Base-by-base conservation (phyloP, 257 asterid species). In the Nicotiana attenuata region DNA sequence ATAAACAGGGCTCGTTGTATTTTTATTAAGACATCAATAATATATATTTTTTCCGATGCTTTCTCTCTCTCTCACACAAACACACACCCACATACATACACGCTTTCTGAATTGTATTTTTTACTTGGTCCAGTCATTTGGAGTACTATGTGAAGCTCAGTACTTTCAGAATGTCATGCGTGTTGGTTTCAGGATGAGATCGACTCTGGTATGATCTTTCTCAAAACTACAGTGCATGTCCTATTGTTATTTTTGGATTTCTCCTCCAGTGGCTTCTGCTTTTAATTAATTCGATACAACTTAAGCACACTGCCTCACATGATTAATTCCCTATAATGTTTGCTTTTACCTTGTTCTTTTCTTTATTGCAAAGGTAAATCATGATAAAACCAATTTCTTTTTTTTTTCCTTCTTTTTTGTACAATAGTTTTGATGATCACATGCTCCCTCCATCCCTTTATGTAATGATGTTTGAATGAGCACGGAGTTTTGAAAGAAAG, bases 141-240 rank as follows among this genome's bases (percentile, higher is more conserved):
- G 98, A 85, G 97, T 93, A 85, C 88, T 93, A 68, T 92, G 93
- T 87, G 98, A 93, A 87, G 95, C 98, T 84, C 98, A 91, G 84
- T 93, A 93, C 87, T 93, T 89, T 88, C 98, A 93, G 91, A 93
- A 91, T 84, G 98, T 93, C 86, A 93, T 91, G 98, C 98, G 98
- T 84, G 96, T 93, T 79, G 98, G 98, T 78, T 91, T 90, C 90
- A 85, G 98, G 90, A 92, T 93, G 82, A 87, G 98, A 87, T 82
- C 97, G 78, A 93, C 98, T 76, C 89, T 93, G 98, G 98, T 93
- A 91, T 88, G 82, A 4, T 71, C 22, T 47, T 71, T 71, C 78
- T 71, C 3, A 6, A 45, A 45, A 45, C 35, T 71, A 45, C 22
- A 45, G 78, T 41, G 60, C 78, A 14, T 45, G 60, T 71, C 60